Evolutionary conservation across 371 early-diverging fungal genomes (phyloP), one percentile per base, ranked within the genome.

Genomic region (Cokeromyces recurvatus): DNA sequence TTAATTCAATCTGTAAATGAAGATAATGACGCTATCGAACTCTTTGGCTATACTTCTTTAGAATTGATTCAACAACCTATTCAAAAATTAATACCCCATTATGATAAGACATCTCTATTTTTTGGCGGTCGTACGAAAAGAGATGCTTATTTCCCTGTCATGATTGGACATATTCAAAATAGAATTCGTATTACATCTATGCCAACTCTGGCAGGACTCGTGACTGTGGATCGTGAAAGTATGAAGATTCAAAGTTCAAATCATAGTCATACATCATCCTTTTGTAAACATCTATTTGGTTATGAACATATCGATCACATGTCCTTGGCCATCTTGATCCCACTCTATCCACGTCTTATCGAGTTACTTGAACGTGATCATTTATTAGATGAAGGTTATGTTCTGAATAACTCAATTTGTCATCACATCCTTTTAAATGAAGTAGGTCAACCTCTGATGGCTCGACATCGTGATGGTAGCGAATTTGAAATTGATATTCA

Each of bases 231-330:
- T 21, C 66, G 62, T 21, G 40, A 5, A 9, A 34, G 10, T 4
- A 77, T 79, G 0, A 47, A 64, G 17, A 76, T 84, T 32, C 72
- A 77, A 43, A 68, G 74, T 12, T 79, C 77, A 51, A 78, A 83
- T 48, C 35, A 39, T 4, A 57, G 71, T 5, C n/a, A n/a, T n/a
- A n/a, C n/a, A n/a, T n/a, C n/a, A n/a, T n/a, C n/a, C n/a, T 84
- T 86, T 56, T 67, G 70, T 16, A 78, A 81, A 55, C 82, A 82
- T 47, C 64, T 86, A 29, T 85, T 86, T 62, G 85, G 85, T 20
- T 68, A 68, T 50, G 32, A 46, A 44, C 29, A 59, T 3, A 77
- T 85, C 37, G 27, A 17, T 4, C 4, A 22, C n/a, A n/a, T 32
- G 10, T 10, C 24, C 1, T 11, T 54, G 1, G 68, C 71, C 12